These are phyloP conservation scores for Starmera dryadoides DNA, from an alignment of 805 yeast genomes.

Conservation along the genomic window DNA sequence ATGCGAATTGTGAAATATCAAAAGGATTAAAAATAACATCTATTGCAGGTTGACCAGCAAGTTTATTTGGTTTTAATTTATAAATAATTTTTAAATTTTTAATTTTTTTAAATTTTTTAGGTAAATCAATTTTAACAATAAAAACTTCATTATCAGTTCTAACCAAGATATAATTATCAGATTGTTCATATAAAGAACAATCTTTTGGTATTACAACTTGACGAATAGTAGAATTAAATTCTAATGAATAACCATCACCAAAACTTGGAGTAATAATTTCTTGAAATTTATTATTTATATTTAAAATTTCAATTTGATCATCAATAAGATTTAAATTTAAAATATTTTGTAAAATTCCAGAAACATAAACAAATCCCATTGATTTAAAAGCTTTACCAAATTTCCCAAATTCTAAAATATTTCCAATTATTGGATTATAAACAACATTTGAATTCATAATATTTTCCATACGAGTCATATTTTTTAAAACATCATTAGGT, in stretches of 20 bases:
- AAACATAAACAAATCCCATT: neutral
- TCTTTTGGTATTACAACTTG: slow-evolving; percentile 29
- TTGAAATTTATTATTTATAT: neutral
- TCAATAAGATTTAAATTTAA: slow-evolving; percentile 2
- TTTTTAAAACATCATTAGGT: neutral
- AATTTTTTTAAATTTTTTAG: neutral
- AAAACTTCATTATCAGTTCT: neutral
- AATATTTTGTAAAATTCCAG: neutral
- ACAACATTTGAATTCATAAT: slow-evolving; percentile 19
- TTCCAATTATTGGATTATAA: slow-evolving; percentile 30
- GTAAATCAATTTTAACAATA: neutral
- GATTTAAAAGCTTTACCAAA: neutral
- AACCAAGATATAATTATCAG: neutral
- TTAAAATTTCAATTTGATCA: neutral
- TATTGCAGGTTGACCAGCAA: slow-evolving; percentile 31
- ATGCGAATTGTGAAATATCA: slow-evolving; percentile 29
- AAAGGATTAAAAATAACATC: slow-evolving; percentile 40
- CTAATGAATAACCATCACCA: slow-evolving; percentile 10
- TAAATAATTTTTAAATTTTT: slow-evolving; percentile 8
- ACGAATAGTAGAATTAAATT: slow-evolving; percentile 30
- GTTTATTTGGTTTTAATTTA: slow-evolving; percentile 5
- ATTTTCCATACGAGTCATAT: neutral
- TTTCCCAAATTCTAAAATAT: slow-evolving; percentile 4
- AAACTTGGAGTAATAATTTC: slow-evolving; percentile 5
- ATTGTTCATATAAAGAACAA: slow-evolving; percentile 6